Evolutionary conservation across 495 filamentous ascomycete genomes (phyloP).

Genomic region (Trichocladium uniseriatum): DNA sequence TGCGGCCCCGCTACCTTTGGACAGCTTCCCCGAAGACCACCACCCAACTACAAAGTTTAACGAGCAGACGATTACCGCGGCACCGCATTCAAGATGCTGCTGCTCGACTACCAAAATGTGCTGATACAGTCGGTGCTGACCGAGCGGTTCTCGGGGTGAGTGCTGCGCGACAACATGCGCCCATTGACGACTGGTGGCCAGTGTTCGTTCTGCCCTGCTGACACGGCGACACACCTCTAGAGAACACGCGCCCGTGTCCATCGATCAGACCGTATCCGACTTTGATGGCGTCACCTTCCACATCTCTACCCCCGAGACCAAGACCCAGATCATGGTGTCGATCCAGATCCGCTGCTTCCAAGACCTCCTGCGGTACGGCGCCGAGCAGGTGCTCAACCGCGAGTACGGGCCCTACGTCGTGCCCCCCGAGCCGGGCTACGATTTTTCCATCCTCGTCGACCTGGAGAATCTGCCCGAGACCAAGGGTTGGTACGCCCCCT

Average conservation of each 20-base stretch:
- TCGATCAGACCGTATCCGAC: slow-evolving; percentile 96
- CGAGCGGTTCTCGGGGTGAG: slow-evolving; percentile 82
- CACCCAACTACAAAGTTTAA: neutral
- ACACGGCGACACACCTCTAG: slow-evolving; percentile 8
- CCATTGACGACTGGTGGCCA: neutral
- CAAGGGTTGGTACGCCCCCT: slow-evolving; percentile 41
- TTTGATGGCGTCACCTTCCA: slow-evolving; percentile 98
- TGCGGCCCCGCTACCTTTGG: slow-evolving; percentile 14
- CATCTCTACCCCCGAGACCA: slow-evolving; percentile 87
- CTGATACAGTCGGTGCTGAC: slow-evolving; percentile 91
- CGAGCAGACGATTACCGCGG: slow-evolving; percentile 1
- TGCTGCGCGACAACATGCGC: slow-evolving; percentile 8
- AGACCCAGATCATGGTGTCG: slow-evolving; percentile 86
- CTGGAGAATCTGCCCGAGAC: slow-evolving; percentile 75
- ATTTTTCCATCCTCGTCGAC: slow-evolving; percentile 87
- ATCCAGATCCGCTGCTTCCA: slow-evolving; percentile 89
- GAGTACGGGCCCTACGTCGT: slow-evolving; percentile 94
- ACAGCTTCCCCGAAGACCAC: slow-evolving; percentile 11
- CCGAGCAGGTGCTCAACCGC: slow-evolving; percentile 77
- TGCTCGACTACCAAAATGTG: slow-evolving; percentile 98
- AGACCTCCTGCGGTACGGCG: slow-evolving; percentile 87
- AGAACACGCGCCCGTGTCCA: slow-evolving; percentile 74
- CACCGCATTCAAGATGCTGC: slow-evolving; percentile 58
- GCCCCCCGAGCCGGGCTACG: slow-evolving; percentile 76
- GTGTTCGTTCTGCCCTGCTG: neutral